Evolutionary conservation across 345 rosid species (phyloP), one percentile per base, ranked within the genome.

Genomic region (Atalantia buxifolia): DNA sequence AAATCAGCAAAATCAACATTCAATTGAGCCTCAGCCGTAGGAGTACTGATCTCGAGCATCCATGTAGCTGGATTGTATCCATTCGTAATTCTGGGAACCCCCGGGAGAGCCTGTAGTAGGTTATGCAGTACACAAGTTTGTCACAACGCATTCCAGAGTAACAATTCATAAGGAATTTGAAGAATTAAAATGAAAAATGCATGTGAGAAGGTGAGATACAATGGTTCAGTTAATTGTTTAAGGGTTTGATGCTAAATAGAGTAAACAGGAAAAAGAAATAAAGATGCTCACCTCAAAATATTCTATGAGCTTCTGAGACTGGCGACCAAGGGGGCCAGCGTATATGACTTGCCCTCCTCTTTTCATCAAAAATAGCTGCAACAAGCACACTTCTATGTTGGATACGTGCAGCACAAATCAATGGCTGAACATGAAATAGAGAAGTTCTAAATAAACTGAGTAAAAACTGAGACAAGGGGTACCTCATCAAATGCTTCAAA

Each of bases 401-500:
- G 19, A 75, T 48, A 30, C 42, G 74, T 27, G 74, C 30, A 63
- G 50, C 50, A 13, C 16, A 45, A 13, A 45, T 45, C 50, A 45
- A 45, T 13, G 50, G 50, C 50, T 45, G 14, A 10, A 12, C 50
- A 36, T 27, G 28, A 2, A 69, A 24, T n/a, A 4, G 12, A 62
- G 69, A 27, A 36, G 5, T 5, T 48, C 18, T 45, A 13, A 45
- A 12, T 45, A 45, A 12, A 45, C 50, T 3, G 18, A 45, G 10
- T 33, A 42, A 64, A 59, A 69, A n/a, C 33, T 48, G 28, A 80
- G n/a, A 45, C 45, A 64, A 71, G 18, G 50, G 50, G 13, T 45
- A 93, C 97, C 95, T 94, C 98, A 69, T 94, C 98, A 28, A 93
- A 94, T 61, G 97, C 88, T 82, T 94, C 98, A 57, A 94, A 94